Evolutionary conservation across 257 asterid species (phyloP), one percentile per base, ranked within the genome.

Genomic region (Forsythia viridissima): DNA sequence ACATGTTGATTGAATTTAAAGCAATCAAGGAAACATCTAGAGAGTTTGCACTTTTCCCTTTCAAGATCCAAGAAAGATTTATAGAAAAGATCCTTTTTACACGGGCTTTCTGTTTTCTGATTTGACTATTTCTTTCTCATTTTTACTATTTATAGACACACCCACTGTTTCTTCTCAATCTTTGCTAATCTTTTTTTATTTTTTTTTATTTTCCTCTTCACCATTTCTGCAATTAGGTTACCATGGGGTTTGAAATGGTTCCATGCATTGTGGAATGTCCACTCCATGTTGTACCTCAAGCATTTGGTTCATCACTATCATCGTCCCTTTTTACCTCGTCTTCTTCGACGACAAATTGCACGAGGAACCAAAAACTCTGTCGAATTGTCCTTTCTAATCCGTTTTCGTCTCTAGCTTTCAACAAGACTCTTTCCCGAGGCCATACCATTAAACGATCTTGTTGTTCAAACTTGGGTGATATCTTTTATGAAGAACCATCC

Each of bases 31-130:
- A 55, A 72, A 61, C 36, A 52, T 84, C 81, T 83, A 84, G 84
- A 82, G 73, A 82, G 73, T 72, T 70, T 37, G 34, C 70, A 75
- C 57, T 12, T 41, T 24, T 57, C 70, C 15, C 52, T 77, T 72
- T 20, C 84, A 48, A 76, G 85, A 79, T 88, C 87, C 76, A n/a
- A 79, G 73, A 55, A 16, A 71, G 79, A 81, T 74, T 81, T 80
- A 84, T 38, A 51, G 63, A 79, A 76, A 79, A 80, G 76, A 41
- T 74, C 84, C 85, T 69, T 79, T 86, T 77, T 79, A 67, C 94
- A 90, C 94, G 90, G 90, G 86, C 55, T 77, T 76, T 83, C 88
- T 71, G 85, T 85, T 82, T 16, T 79, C 76, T 75, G 81, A 72
- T 59, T 84, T 85, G 89, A 83, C 88, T 70, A 3, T 61, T 85